Percentiles rank a stretch among this genome's conserved stretches.
Conservation (phyloP, 2,329 filamentous ascomycete species). For the Apiospora rasikravindrae region DNA sequence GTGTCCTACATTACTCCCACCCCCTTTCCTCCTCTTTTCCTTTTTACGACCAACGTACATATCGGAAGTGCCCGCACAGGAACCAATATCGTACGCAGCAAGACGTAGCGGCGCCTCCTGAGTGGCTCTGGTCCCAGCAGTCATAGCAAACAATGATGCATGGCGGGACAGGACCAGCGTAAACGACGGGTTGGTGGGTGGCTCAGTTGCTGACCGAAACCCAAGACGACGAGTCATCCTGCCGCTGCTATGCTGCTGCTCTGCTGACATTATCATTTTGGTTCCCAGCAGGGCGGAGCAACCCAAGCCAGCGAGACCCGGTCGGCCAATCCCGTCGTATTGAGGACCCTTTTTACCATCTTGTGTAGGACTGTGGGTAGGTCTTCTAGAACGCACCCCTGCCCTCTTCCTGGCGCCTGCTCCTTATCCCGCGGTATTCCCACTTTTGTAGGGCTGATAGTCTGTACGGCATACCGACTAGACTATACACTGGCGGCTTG, state of each 20-base stretch:
- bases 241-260: neutral
- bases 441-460: slow-evolving; percentile 11
- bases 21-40: neutral
- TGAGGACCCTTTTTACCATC: neutral
- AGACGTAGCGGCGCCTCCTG: neutral
- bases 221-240: neutral
- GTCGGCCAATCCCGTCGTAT: neutral
- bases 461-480: neutral
- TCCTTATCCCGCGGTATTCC: neutral
- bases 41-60: neutral
- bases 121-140: neutral
- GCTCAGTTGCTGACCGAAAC: slow-evolving; percentile 4
- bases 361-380: neutral
- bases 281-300: neutral
- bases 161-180: neutral
- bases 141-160: neutral
- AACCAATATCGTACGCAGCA: neutral
- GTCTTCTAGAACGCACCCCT: neutral
- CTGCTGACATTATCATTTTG: neutral
- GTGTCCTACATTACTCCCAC: neutral
- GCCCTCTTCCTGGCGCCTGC: neutral
- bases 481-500: neutral
- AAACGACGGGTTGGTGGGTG: neutral
- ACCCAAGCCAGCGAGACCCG: neutral
- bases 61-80: neutral